Base-by-base conservation (phyloP, 1,284 basidiomycete species). In the Cutaneotrichosporon cavernicola region DNA sequence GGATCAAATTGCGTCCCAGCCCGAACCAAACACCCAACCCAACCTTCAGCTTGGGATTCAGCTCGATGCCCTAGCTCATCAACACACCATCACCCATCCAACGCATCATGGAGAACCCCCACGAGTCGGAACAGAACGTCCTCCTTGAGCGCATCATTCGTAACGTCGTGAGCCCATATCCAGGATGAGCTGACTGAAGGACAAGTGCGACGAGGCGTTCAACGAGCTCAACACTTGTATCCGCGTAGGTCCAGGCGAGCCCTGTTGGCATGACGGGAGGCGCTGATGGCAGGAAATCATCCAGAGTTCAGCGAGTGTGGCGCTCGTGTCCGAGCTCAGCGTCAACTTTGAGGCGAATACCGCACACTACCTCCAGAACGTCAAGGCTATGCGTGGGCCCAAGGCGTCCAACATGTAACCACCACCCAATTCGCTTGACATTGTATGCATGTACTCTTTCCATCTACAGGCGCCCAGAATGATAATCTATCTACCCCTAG, bases 101-200 rank as follows among this genome's bases (percentile, higher is more conserved):
- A 10, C 52, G 21, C 46, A 50, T 22, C 57, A 93, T 94, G 91
- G 90, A 93, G 81, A 93, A 92, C 77, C 91, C 90, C 31, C 91
- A 96, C 75, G 91, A 92, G 66, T 91, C 94, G 79, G 85, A 91
- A 65, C 93, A 97, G 77, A 91, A 90, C 38, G 87, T 93, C 46
- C 85, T 96, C 38, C 84, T 96, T 4, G 91, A 94, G 73, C 86
- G 93, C 32, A 95, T 97, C 69, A 84, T 93, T 47, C 94, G 93
- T 81, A 96, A 92, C 72, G 87, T 90, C 11, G 92, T 93, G 69
- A 72, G 89, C n/a, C 43, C 14, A 13, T 16, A 13, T 1, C 16
- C 5, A 43, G 13, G 13, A 16, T 2, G 13, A 32, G 59, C 67
- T 72, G 59, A 69, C 49, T 18, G 18, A 58, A 80, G 78, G 79